Evolutionary conservation across 257 asterid genomes (phyloP).

Genomic region (Nicotiana attenuata): DNA sequence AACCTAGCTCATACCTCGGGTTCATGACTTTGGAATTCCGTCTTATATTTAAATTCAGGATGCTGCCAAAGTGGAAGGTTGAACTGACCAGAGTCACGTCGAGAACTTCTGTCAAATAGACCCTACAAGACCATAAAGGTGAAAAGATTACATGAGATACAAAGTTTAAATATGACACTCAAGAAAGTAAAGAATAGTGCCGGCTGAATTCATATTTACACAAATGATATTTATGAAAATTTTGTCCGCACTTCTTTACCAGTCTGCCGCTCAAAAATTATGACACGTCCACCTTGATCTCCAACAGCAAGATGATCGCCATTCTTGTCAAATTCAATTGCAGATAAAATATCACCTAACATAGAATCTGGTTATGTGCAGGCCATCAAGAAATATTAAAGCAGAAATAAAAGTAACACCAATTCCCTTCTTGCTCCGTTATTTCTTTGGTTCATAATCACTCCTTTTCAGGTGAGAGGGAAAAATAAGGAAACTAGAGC

Average conservation of each 20-base stretch:
- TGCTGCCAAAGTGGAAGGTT: slow-evolving; percentile 37
- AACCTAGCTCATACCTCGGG: slow-evolving; percentile 52
- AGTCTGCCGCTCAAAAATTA: slow-evolving; percentile 46
- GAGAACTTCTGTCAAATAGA: slow-evolving; percentile 30
- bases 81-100: slow-evolving; percentile 48
- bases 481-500: not conserved
- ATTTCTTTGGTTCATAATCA: not conserved
- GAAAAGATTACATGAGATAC: not conserved
- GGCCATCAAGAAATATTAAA: not conserved
- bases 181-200: not conserved
- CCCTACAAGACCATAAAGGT: slow-evolving; percentile 36
- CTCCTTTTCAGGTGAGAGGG: not conserved
- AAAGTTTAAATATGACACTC: not conserved
- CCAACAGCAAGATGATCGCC: slow-evolving; percentile 77
- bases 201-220: not conserved
- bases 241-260: slow-evolving; percentile 51
- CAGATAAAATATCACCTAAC: slow-evolving; percentile 65
- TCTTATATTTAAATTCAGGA: slow-evolving; percentile 62
- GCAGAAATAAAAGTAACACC: not conserved
- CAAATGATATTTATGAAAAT: not conserved
- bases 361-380: not conserved
- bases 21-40: slow-evolving; percentile 92
- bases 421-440: not conserved
- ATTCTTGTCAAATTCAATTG: slow-evolving; percentile 58
- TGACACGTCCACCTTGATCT: slow-evolving; percentile 86